phyloP scores from a whole-genome alignment of 208 protist genomes.

The Trypanosoma lewisi region DNA sequence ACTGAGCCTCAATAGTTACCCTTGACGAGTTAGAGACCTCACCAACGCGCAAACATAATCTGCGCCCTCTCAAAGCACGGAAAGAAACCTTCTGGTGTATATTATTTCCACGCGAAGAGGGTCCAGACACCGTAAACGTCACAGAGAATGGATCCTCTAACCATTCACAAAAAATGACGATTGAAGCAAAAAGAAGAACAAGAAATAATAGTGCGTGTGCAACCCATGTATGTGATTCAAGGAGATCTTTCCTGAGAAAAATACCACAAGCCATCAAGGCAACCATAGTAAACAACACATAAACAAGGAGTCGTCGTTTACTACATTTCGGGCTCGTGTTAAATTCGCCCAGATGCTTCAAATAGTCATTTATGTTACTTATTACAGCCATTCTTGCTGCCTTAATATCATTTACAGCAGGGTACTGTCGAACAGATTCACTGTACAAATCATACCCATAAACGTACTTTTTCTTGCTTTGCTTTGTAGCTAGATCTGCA shows the following conservation, averaged over 20 bases:
- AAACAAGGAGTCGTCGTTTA: neutral
- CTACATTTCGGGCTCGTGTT: neutral
- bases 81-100: slow-evolving; percentile 14
- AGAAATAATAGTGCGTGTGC: slow-evolving; percentile 3
- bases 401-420: slow-evolving; percentile 38
- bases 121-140: slow-evolving; percentile 8
- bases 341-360: slow-evolving; percentile 21
- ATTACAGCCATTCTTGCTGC: slow-evolving; percentile 28
- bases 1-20: slow-evolving; percentile 42
- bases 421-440: slow-evolving; percentile 59
- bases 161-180: neutral
- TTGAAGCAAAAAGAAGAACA: neutral
- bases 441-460: slow-evolving; percentile 77
- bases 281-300: neutral
- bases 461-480: slow-evolving; percentile 22
- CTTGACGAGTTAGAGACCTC: slow-evolving; percentile 28
- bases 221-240: slow-evolving; percentile 7
- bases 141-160: neutral
- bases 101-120: neutral
- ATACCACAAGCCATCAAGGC: neutral
- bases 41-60: slow-evolving; percentile 38
- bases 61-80: slow-evolving; percentile 30
- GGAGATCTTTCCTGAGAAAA: slow-evolving; percentile 5
- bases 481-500: slow-evolving; percentile 10
- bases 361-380: slow-evolving; percentile 29